These are phyloP conservation scores for Leucoagaricus sp. DNA, from an alignment of 1,284 basidiomycete genomes.

Conservation along the genomic window DNA sequence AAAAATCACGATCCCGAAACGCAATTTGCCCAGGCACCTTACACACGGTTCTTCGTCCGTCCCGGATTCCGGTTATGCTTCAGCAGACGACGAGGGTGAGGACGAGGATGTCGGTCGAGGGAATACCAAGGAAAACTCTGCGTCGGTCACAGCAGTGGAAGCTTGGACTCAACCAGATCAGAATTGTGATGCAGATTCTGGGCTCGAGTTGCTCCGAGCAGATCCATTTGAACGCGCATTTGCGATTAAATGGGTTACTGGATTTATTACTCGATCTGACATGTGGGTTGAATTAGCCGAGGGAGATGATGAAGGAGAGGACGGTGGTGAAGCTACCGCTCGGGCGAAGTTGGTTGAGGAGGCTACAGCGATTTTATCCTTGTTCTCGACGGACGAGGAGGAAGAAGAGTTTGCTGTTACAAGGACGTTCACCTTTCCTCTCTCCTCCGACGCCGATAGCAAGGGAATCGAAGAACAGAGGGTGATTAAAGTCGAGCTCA, in stretches of 20 bases:
- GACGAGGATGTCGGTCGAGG: background rate
- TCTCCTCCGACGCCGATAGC: conserved; percentile 22
- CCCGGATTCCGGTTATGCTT: conserved; percentile 58
- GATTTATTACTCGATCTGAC: conserved; percentile 15
- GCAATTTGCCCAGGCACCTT: background rate
- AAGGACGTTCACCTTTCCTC: conserved; percentile 1
- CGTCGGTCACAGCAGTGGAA: background rate
- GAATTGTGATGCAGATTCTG: background rate
- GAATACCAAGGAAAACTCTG: background rate
- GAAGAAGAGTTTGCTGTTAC: conserved; percentile 4
- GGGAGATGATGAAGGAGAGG: background rate
- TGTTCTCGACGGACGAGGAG: conserved; percentile 11
- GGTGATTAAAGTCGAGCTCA: conserved; percentile 54
- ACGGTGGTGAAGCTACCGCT: background rate
- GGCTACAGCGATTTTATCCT: conserved; percentile 11
- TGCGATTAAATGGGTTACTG: conserved; percentile 43
- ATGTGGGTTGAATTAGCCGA: conserved; percentile 12
- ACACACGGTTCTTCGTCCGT: background rate
- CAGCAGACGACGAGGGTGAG: conserved; percentile 39
- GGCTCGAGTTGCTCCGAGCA: conserved; percentile 38
- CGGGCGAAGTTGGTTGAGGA: conserved; percentile 12
- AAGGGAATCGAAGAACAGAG: conserved; percentile 30
- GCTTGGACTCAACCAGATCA: conserved; percentile 2
- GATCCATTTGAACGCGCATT: conserved; percentile 51
- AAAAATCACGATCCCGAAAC: conserved; percentile 12